Base-by-base conservation (phyloP, 805 yeast species). In the Candida anglica region DNA sequence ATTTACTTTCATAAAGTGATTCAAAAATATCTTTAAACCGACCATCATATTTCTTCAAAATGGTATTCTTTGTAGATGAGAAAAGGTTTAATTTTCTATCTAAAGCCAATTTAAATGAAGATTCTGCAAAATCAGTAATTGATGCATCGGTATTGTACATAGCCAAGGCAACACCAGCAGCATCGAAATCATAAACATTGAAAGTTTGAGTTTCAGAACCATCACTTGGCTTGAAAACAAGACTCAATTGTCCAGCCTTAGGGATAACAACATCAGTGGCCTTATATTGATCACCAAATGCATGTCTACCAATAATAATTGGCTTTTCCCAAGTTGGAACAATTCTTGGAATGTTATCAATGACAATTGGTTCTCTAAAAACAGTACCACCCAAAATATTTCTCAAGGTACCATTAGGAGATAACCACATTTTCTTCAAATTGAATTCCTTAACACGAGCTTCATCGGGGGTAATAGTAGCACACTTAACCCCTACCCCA, bases 381-480 rank as follows among this genome's bases (percentile, higher is more conserved):
- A 91, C 96, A 19, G 97, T 91, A 40, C 98, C 98, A 32, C 96
- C 96, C 40, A 91, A 70, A 42, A 91, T 82, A 69, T 91, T 91
- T 67, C 98, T 81, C 59, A 91, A 86, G 32, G 98, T 91, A 40
- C 98, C 98, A 64, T 91, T 91, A 44, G 98, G 98, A 11, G 96
- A 86, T 40, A 83, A 73, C 97, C 97, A 91, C 98, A 91, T 91
- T 62, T 88, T 84, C 69, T 91, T 88, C 61, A 91, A 74, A 37
- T 75, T 68, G 63, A 87, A 91, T 63, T 91, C 98, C 61, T 85
- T 70, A 34, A 91, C 97, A 53, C 98, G 79, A 30, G 86, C 93
- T 69, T 91, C 98, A 57, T 86, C 95, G 6, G 98, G 97, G n/a
- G 98, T 91, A 60, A 91, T 91, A 33, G 98, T 91, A 38, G 98